These are phyloP conservation scores for Didymella glomerata DNA, from an alignment of 2,329 filamentous ascomycete species.

Conservation along the genomic window DNA sequence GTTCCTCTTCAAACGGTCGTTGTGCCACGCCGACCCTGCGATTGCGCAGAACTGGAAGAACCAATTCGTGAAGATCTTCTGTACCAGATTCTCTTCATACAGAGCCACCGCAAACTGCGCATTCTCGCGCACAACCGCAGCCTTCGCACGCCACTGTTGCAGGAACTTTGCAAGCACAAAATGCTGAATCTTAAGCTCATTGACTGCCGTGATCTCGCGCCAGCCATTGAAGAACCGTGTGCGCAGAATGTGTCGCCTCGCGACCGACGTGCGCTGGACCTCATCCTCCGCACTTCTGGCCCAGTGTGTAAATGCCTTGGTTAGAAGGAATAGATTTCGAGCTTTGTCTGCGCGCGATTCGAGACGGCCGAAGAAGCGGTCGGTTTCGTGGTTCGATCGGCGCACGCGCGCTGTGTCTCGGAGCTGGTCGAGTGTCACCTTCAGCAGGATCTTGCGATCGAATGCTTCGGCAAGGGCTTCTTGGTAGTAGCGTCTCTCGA, in stretches of 20 bases:
- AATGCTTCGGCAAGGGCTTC: slow-evolving; percentile 53
- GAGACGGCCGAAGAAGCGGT: slow-evolving; percentile 63
- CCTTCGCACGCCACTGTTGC: slow-evolving; percentile 59
- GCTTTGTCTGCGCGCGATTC: slow-evolving; percentile 69
- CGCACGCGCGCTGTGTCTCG: slow-evolving; percentile 41
- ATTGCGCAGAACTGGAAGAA: slow-evolving; percentile 50
- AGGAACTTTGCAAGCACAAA: slow-evolving; percentile 65
- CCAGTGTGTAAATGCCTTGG: slow-evolving; percentile 75
- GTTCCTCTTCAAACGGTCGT: slow-evolving; percentile 36
- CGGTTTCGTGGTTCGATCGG: slow-evolving; percentile 56
- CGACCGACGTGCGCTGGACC: slow-evolving; percentile 70
- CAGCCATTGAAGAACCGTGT: slow-evolving; percentile 74
- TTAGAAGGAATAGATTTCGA: slow-evolving; percentile 70
- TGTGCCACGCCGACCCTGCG: slow-evolving; percentile 46
- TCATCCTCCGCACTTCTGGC: slow-evolving; percentile 70
- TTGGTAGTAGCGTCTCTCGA: slow-evolving; percentile 38
- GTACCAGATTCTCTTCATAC: slow-evolving; percentile 47
- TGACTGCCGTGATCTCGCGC: slow-evolving; percentile 70
- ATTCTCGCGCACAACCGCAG: slow-evolving; percentile 48
- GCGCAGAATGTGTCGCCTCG: slow-evolving; percentile 74
- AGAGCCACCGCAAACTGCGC: slow-evolving; percentile 42
- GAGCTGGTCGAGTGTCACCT: slow-evolving; percentile 59
- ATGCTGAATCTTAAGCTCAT: slow-evolving; percentile 62
- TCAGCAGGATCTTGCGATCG: slow-evolving; percentile 62
- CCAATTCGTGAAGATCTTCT: slow-evolving; percentile 47